A percentile compares a stretch with the other conserved stretches of the same genome.
phyloP scores from a whole-genome alignment of 1,139 yeast species.

The Pichia sp. region DNA sequence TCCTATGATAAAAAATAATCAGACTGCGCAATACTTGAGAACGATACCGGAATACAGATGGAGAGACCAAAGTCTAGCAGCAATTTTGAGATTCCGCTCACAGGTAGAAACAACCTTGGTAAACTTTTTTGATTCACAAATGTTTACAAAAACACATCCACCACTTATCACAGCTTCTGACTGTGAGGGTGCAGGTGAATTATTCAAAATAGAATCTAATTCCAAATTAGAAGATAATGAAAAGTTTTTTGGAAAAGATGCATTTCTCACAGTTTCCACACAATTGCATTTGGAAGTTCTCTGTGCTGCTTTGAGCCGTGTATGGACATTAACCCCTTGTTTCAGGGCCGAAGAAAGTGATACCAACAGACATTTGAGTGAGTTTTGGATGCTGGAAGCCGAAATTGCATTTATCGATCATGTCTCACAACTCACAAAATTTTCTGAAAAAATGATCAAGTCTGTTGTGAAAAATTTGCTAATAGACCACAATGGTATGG shows the following conservation, averaged over 20 bases:
- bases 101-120: constrained; percentile 52
- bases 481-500: constrained; percentile 34
- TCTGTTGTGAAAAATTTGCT: constrained; percentile 43
- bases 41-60: constrained; percentile 72
- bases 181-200: constrained; percentile 98
- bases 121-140: constrained; percentile 49
- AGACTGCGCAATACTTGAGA: constrained; percentile 63
- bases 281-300: constrained; percentile 87
- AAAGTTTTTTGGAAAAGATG: constrained; percentile 56
- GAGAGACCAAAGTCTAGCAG: constrained; percentile 61
- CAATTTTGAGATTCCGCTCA: constrained; percentile 71
- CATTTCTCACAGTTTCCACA: constrained; percentile 83
- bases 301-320: constrained; percentile 70
- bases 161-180: constrained; percentile 87
- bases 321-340: constrained; percentile 88
- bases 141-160: constrained; percentile 72
- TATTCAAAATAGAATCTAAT: constrained; percentile 52
- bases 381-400: constrained; percentile 97
- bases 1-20: constrained; percentile 81
- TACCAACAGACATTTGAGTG: constrained; percentile 87
- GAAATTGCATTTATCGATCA: constrained; percentile 68
- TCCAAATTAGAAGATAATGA: constrained; percentile 25
- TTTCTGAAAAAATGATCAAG: constrained; percentile 69
- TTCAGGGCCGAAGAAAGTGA: constrained; percentile 92
- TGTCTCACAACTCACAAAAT: constrained; percentile 56